phyloP scores from a whole-genome alignment of 2,329 filamentous ascomycete genomes.

The Sarocladium kiliense region DNA sequence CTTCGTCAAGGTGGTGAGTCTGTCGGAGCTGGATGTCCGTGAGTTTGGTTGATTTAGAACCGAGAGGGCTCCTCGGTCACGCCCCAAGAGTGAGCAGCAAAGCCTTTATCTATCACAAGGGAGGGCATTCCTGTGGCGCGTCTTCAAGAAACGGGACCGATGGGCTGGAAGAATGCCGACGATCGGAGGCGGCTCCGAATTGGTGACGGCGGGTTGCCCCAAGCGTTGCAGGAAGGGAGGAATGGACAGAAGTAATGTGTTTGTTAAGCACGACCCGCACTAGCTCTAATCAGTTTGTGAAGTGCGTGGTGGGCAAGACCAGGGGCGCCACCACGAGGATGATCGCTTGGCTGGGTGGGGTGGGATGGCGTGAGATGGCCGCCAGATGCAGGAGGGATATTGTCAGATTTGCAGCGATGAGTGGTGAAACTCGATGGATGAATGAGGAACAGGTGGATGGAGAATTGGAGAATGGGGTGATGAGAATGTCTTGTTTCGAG shows the following conservation, averaged over 20 bases:
- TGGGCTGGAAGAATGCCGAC: not conserved
- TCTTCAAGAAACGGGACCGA: not conserved
- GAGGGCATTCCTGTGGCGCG: too few species aligned
- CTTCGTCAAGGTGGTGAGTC: too few species aligned
- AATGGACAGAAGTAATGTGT: not conserved
- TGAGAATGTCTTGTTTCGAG: too few species aligned
- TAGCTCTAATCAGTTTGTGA: not conserved
- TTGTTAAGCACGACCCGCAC: not conserved
- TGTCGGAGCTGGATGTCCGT: too few species aligned
- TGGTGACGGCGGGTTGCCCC: not conserved
- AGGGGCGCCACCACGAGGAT: conserved; percentile 6
- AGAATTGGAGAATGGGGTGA: not conserved
- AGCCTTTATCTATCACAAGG: too few species aligned
- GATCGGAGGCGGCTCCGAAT: conserved; percentile 1
- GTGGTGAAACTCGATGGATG: not conserved
- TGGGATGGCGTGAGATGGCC: not conserved
- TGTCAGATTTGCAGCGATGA: not conserved
- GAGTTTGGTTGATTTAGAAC: too few species aligned
- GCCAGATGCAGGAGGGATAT: not conserved
- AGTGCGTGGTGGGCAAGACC: not conserved
- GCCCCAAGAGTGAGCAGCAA: not conserved
- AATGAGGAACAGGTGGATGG: not conserved
- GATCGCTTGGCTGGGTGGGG: not conserved
- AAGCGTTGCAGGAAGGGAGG: not conserved
- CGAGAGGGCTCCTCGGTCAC: too few species aligned